These are phyloP conservation scores for Fomitopsis pulvina DNA, from an alignment of 768 basidiomycete species.

Conservation along the genomic window DNA sequence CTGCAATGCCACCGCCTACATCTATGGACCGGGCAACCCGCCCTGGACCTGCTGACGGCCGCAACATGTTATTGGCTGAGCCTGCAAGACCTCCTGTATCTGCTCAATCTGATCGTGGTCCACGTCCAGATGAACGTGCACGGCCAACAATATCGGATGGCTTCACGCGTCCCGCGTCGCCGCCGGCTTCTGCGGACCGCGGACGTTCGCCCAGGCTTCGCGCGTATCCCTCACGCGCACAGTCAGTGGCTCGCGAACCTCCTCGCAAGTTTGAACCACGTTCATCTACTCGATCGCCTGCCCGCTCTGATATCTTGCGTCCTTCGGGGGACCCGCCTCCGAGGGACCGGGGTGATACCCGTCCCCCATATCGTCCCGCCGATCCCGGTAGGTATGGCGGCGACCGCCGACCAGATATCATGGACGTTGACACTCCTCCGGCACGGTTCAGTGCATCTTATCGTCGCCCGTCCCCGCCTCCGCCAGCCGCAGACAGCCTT, in stretches of 20 bases:
- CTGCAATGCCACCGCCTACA: constrained; percentile 3
- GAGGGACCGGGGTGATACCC: constrained; percentile 6
- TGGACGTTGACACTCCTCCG: constrained; percentile 19
- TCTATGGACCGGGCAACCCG: constrained; percentile 8
- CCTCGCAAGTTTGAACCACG: constrained; percentile 13
- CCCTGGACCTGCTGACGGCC: constrained; percentile 8
- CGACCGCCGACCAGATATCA: constrained; percentile 18
- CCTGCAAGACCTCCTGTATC: constrained; percentile 9
- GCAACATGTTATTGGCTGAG: constrained; percentile 7
- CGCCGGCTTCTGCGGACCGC: constrained; percentile 2
- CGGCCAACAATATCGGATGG: constrained; percentile 16
- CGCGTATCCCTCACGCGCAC: constrained; percentile 11
- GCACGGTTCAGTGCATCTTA: constrained; percentile 10
- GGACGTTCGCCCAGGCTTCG: constrained; percentile 3
- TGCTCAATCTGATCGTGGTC: constrained; percentile 6
- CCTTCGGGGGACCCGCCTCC: constrained; percentile 4
- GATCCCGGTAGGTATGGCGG: constrained; percentile 16
- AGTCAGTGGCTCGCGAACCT: constrained; percentile 20
- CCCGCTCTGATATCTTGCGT: constrained; percentile 3
- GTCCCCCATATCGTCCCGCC: constrained; percentile 8
- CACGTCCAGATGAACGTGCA: constrained; percentile 20
- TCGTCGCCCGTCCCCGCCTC: constrained; percentile 17
- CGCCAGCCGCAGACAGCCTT: constrained; percentile 3
- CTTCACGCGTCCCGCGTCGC: constrained; percentile 3
- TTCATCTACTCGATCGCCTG: constrained; percentile 15